Base-by-base conservation (phyloP, 192 early-diverging fungal species). In the Dissophora ornata region DNA sequence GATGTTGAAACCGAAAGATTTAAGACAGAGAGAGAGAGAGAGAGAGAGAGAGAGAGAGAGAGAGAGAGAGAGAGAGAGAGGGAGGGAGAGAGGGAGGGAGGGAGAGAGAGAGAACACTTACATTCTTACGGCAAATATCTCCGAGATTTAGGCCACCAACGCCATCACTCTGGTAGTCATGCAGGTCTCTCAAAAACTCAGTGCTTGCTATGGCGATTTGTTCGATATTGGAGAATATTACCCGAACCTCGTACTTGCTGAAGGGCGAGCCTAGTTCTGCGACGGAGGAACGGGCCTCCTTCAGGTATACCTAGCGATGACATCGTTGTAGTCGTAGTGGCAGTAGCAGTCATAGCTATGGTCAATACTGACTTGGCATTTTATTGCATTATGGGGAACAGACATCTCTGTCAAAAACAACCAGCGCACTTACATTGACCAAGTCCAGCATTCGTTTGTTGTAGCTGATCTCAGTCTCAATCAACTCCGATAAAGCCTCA, bases 191-290 rank as follows among this genome's bases (percentile, higher is more conserved):
- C 29, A 70, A 12, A 40, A 70, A 70, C 0, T 50, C 52, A 21
- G 51, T 41, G n/a, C 68, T 70, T 26, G 36, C 68, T 4, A 51
- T 15, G 24, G 54, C 15, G 19, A 70, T 62, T n/a, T 70, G 47
- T 9, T 70, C 57, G 33, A 70, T 70, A 25, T 70, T 70, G n/a
- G 68, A 70, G 21, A 70, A 70, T 3, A 70, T 70, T 2, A 62
- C 41, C 15, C 59, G 52, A 2, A 70, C 49, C 59, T 70, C 68
- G 18, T 70, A 70, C 32, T 70, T 70, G 40, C 68, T 55, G 2
- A 59, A 15, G 4, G 50, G 49, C 1, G 67, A 48, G 26, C 15
- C 33, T 3, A 48, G 28, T 22, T 46, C 59, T 36, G 49, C 45
- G 1, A 42, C 50, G 11, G 62, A 42, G 1, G 15, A 30, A 8